Percentiles rank a stretch among this genome's conserved stretches.
Conservation (phyloP, 164 flowering plant species). For the Macadamia integrifolia region DNA sequence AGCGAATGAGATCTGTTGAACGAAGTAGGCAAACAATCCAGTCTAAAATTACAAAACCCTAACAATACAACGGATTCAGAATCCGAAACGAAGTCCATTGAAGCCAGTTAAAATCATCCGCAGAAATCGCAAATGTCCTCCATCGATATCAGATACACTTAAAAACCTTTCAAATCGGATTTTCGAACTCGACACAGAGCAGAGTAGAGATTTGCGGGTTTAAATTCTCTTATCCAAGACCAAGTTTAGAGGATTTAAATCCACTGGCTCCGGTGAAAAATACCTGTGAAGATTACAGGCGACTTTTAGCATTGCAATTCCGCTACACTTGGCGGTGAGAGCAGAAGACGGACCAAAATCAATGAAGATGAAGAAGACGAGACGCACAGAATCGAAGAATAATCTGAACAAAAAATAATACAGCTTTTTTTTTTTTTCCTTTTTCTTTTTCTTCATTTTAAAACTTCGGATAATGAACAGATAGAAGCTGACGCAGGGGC, state of each 20-base stretch:
- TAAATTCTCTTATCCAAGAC: neutral
- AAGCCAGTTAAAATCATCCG: neutral
- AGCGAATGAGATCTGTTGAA: conserved; percentile 5
- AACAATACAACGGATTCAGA: neutral
- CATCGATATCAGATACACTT: neutral
- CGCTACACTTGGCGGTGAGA: neutral
- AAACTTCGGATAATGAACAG: no score
- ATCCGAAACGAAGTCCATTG: neutral
- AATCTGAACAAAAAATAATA: no score
- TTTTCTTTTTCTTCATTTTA: no score
- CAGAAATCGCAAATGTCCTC: neutral
- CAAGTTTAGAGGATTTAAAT: neutral
- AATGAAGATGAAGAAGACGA: neutral
- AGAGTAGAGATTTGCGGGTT: neutral
- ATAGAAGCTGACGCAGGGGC: no score
- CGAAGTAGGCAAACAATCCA: neutral
- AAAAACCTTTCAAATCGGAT: neutral
- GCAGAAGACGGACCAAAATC: neutral
- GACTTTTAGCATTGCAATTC: neutral
- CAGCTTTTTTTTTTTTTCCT: no score
- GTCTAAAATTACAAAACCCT: neutral
- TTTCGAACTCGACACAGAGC: neutral
- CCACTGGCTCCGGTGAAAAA: neutral
- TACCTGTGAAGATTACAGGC: neutral
- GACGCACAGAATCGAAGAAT: no score